Evolutionary conservation across 257 asterid genomes (phyloP).

Genomic region (Penstemon eatonii): DNA sequence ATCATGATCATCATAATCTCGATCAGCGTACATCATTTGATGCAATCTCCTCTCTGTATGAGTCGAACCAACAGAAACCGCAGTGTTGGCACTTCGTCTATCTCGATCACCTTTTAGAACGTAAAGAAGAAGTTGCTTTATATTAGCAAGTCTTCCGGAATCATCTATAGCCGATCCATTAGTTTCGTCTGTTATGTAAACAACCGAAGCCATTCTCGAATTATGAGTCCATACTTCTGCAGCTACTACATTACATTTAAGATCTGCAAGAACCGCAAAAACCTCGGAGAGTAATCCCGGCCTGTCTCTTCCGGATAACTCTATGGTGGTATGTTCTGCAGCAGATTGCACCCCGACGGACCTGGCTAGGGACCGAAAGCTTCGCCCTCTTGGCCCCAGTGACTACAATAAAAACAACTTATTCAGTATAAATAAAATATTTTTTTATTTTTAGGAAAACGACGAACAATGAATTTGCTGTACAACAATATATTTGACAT

Average conservation of each 20-base stretch:
- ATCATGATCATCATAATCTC: conserved; percentile 49
- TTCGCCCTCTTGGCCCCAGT: conserved; percentile 47
- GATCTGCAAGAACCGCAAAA: conserved; percentile 80
- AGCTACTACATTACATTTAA: conserved; percentile 70
- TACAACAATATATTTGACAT: conserved; percentile 7
- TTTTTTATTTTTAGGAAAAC: no score
- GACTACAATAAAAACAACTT: conserved; percentile 44
- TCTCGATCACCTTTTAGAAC: conserved; percentile 67
- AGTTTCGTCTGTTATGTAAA: conserved; percentile 69
- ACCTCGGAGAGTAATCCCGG: conserved; percentile 84
- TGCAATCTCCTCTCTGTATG: conserved; percentile 78
- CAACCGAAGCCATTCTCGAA: conserved; percentile 80
- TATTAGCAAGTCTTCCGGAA: conserved; percentile 54
- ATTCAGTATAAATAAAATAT: no score
- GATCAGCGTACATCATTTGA: conserved; percentile 82
- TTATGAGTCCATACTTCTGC: conserved; percentile 97
- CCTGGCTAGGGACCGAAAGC: conserved; percentile 56
- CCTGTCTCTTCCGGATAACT: conserved; percentile 75
- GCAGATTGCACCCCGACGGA: conserved; percentile 70
- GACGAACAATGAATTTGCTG: background rate
- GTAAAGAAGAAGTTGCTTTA: conserved; percentile 64
- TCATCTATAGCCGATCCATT: conserved; percentile 56
- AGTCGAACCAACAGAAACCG: conserved; percentile 67
- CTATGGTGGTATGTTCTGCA: conserved; percentile 62
- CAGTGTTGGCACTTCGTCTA: conserved; percentile 64